These are phyloP conservation scores for Cordyceps cicadae DNA, from an alignment of 2,329 filamentous ascomycete genomes.

Conservation along the genomic window DNA sequence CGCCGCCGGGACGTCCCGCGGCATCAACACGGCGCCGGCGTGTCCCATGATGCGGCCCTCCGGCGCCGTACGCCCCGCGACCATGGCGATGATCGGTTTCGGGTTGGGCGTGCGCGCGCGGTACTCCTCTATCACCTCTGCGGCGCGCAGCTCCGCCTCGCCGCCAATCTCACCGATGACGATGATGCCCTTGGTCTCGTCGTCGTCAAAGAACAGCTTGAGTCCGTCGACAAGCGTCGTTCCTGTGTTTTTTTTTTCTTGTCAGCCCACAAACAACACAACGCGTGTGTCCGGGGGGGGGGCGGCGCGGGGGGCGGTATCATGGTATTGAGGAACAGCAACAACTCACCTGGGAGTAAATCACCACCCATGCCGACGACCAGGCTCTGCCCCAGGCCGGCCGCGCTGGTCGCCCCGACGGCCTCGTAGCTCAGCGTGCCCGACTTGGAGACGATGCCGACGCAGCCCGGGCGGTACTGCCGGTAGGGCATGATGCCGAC, in stretches of 20 bases:
- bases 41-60: slow-evolving; percentile 61
- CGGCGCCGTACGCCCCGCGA: slow-evolving; percentile 56
- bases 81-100: slow-evolving; percentile 56
- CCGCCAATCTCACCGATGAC: slow-evolving; percentile 67
- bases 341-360: slow-evolving; percentile 49
- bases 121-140: slow-evolving; percentile 63
- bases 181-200: slow-evolving; percentile 62
- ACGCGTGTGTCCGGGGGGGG: too few species aligned
- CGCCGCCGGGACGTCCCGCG: slow-evolving; percentile 24
- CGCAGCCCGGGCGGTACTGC: slow-evolving; percentile 45
- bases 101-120: slow-evolving; percentile 45
- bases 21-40: slow-evolving; percentile 51
- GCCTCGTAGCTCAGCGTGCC: slow-evolving; percentile 75
- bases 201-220: slow-evolving; percentile 57
- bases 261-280: not conserved
- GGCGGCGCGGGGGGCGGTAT: too few species aligned
- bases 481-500: slow-evolving; percentile 34
- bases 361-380: slow-evolving; percentile 75
- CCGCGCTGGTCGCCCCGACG: slow-evolving; percentile 63
- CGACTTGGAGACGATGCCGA: slow-evolving; percentile 73
- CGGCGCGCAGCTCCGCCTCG: slow-evolving; percentile 60
- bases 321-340: too few species aligned
- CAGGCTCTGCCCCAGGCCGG: slow-evolving; percentile 68
- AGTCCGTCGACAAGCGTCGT: slow-evolving; percentile 66
- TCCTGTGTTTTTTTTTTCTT: slow-evolving; percentile 16